phyloP scores from a whole-genome alignment of 805 yeast genomes.

The Candida ponderosae region DNA sequence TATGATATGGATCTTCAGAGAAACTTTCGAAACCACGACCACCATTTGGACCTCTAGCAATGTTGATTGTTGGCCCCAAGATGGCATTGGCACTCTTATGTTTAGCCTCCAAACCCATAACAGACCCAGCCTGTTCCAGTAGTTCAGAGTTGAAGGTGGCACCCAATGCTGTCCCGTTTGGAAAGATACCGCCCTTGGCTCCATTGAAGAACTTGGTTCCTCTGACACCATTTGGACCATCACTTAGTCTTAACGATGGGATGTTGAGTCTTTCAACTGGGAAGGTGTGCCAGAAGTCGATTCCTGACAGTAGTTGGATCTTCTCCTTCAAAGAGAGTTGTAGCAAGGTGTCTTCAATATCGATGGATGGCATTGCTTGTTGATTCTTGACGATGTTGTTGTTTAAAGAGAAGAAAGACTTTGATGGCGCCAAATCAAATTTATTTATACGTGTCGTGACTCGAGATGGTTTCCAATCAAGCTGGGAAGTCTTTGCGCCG shows the following conservation, averaged over 20 bases:
- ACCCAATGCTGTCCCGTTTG: constrained; percentile 52
- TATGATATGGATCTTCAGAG: constrained; percentile 47
- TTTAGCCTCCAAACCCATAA: constrained; percentile 47
- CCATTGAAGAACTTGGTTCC: constrained; percentile 42
- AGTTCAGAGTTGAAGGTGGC: constrained; percentile 45
- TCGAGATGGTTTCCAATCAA: too few relatives aligned
- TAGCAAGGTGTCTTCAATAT: constrained; percentile 6
- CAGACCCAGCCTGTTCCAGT: constrained; percentile 35
- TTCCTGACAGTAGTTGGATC: constrained; percentile 22
- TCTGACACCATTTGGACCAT: constrained; percentile 53
- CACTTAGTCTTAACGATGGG: constrained; percentile 35
- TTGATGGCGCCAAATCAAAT: too few relatives aligned
- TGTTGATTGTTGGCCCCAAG: constrained; percentile 41
- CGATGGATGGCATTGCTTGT: too few relatives aligned
- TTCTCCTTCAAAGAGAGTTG: constrained; percentile 8
- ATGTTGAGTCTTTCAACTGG: constrained; percentile 26
- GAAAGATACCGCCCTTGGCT: constrained; percentile 51
- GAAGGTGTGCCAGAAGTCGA: constrained; percentile 37
- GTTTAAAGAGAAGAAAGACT: too few relatives aligned
- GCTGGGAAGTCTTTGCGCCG: too few relatives aligned
- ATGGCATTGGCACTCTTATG: constrained; percentile 43
- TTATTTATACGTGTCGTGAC: too few relatives aligned
- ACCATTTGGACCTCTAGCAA: constrained; percentile 48
- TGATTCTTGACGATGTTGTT: too few relatives aligned
- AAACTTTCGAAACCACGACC: constrained; percentile 57